Evolutionary conservation across 176 grass and related monocot genomes (phyloP).

Genomic region (Lolium multiflorum): DNA sequence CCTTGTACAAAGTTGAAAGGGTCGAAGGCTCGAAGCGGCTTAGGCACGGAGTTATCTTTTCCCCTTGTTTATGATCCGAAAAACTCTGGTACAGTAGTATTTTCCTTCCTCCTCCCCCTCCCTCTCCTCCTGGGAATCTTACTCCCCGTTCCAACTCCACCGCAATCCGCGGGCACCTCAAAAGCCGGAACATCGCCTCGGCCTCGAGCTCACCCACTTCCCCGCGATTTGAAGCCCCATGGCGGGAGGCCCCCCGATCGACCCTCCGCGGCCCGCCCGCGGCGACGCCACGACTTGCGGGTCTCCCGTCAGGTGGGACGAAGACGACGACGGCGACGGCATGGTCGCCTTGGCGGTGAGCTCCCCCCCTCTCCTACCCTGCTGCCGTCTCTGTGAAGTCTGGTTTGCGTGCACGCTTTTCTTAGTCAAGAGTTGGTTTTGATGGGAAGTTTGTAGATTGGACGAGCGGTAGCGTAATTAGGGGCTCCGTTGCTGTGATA

Average conservation of each 20-base stretch:
- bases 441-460: conserved; percentile 15
- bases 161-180: conserved; percentile 17
- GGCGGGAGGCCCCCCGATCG: conserved; percentile 25
- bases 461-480: neutral
- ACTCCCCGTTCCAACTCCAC: conserved; percentile 4
- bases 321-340: neutral
- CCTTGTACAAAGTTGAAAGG: too few species aligned
- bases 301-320: conserved; percentile 42
- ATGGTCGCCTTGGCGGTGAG: conserved; percentile 48
- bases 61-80: too few species aligned
- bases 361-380: neutral
- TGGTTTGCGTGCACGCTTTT: conserved; percentile 47
- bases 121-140: neutral
- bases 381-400: conserved; percentile 28
- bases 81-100: neutral
- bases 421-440: neutral
- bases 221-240: conserved; percentile 12
- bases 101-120: neutral
- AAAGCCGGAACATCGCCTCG: neutral
- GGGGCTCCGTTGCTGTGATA: neutral
- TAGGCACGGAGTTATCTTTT: too few species aligned
- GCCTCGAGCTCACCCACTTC: conserved; percentile 16
- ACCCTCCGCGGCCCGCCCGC: conserved; percentile 4
- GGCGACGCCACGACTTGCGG: neutral
- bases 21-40: too few species aligned